Conservation (phyloP, 2,329 filamentous ascomycete genomes). For the Xylariaceae sp. region DNA sequence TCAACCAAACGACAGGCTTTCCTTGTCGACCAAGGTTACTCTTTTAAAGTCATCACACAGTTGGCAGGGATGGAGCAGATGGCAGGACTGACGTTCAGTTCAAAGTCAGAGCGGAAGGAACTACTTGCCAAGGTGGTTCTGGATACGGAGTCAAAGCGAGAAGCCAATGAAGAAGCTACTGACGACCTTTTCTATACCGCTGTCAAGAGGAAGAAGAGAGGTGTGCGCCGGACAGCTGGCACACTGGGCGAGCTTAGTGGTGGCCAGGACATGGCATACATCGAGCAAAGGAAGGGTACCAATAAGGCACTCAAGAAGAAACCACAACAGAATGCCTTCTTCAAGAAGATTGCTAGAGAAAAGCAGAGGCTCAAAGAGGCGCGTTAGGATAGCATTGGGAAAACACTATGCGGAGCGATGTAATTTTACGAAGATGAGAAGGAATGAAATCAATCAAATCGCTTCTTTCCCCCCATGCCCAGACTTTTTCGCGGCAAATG, state of each 20-base stretch:
- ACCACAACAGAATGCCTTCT: conserved; percentile 56
- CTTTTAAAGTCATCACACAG: conserved; percentile 98
- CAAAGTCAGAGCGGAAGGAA: conserved; percentile 76
- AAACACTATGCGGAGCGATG: not conserved
- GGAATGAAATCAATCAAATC: not conserved
- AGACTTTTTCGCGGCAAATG: too few species aligned
- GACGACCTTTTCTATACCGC: conserved; percentile 40
- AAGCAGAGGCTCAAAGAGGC: conserved; percentile 47
- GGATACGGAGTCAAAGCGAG: conserved; percentile 69
- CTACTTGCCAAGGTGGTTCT: conserved; percentile 86
- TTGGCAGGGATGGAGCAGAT: conserved; percentile 87
- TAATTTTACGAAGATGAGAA: not conserved
- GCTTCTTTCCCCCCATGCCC: too few species aligned
- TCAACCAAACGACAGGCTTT: conserved; percentile 96
- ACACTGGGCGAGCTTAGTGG: conserved; percentile 83
- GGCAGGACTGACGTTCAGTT: conserved; percentile 74
- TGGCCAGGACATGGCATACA: conserved; percentile 96
- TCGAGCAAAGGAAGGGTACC: conserved; percentile 73
- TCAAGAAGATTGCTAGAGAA: conserved; percentile 64
- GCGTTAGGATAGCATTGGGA: conserved; percentile 8
- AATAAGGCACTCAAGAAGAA: conserved; percentile 67
- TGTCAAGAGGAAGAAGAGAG: conserved; percentile 50
- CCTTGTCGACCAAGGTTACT: conserved; percentile 95
- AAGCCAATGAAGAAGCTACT: conserved; percentile 59
- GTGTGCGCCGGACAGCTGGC: conserved; percentile 75